Evolutionary conservation across 441 rosid genomes (phyloP), one percentile per base, ranked within the genome.

Genomic region (Eruca vesicaria): DNA sequence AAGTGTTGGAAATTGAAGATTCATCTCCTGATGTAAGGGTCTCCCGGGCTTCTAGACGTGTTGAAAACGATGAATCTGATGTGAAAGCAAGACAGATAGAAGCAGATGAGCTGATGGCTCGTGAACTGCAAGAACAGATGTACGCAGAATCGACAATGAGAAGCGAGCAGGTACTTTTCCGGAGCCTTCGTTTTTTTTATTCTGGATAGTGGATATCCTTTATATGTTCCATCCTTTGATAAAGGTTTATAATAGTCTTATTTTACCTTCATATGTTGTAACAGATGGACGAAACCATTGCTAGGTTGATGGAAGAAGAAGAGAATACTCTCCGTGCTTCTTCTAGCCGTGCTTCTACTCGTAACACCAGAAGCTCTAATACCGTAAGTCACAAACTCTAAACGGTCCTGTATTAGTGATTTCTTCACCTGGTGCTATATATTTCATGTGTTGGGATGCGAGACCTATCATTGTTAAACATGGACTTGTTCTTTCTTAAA

Each of bases 21-120:
- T 55, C 68, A 18, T 81, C 85, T 61, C 83, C 87, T 71, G 86
- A 58, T 2, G 75, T 65, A 72, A 81, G 87, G 68, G 63, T 26
- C 26, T 62, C 72, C 53, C 80, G 18, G 72, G 67, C 69, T 67
- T 26, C 55, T 50, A 84, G 79, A 70, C 72, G 75, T 48, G 62
- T 70, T 15, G 73, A 77, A 73, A 84, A 75, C 60, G 79, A 77
- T 65, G 88, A 79, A 23, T 84, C 78, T 52, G 86, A 86, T 80
- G 80, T 82, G 67, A 88, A 82, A 80, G 84, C 84, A 66, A 86
- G 88, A 78, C 99, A 95, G 81, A 71, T 93, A 19, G 96, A 90
- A 83, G 98, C 92, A 19, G 99, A 95, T 86, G 98, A 90, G 85
- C 80, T 73, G 23, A 70, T 95, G 81, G 99, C 99, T 63, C 92